phyloP scores from a whole-genome alignment of 1,139 yeast genomes.

The Tardiomyces depauwii region DNA sequence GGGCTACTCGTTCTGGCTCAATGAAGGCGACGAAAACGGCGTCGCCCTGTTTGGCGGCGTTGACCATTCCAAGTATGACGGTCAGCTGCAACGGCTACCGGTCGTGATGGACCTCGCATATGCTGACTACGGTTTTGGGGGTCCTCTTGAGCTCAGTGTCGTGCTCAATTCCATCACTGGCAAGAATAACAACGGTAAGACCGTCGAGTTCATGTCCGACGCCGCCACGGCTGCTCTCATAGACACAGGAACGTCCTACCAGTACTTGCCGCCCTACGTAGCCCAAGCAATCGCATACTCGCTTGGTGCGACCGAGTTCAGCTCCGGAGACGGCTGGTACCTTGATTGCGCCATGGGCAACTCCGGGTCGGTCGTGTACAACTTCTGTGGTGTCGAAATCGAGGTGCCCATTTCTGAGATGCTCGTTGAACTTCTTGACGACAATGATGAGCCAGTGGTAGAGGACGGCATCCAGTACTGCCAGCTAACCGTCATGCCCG shows the following conservation, averaged over 20 bases:
- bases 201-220: constrained; percentile 3
- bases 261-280: constrained; percentile 14
- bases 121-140: neutral
- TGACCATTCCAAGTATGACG: constrained; percentile 41
- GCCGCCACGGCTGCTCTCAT: constrained; percentile 8
- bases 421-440: constrained; percentile 12
- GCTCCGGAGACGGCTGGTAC: constrained; percentile 13
- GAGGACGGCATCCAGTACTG: constrained; percentile 7
- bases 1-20: constrained; percentile 44
- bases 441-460: constrained; percentile 1
- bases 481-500: neutral
- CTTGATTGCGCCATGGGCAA: constrained; percentile 8
- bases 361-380: constrained; percentile 14
- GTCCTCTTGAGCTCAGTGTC: constrained; percentile 8
- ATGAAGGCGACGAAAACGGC: constrained; percentile 30
- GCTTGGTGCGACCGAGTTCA: constrained; percentile 14
- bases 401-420: constrained; percentile 18
- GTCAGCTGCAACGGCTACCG: constrained; percentile 29
- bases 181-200: constrained; percentile 1
- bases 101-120: constrained; percentile 5
- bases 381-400: constrained; percentile 19
- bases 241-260: constrained; percentile 12
- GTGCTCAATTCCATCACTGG: constrained; percentile 8
- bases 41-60: constrained; percentile 47
- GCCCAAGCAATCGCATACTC: constrained; percentile 14